Base-by-base conservation (phyloP, 768 basidiomycete genomes). In the Tulasnella sp. region DNA sequence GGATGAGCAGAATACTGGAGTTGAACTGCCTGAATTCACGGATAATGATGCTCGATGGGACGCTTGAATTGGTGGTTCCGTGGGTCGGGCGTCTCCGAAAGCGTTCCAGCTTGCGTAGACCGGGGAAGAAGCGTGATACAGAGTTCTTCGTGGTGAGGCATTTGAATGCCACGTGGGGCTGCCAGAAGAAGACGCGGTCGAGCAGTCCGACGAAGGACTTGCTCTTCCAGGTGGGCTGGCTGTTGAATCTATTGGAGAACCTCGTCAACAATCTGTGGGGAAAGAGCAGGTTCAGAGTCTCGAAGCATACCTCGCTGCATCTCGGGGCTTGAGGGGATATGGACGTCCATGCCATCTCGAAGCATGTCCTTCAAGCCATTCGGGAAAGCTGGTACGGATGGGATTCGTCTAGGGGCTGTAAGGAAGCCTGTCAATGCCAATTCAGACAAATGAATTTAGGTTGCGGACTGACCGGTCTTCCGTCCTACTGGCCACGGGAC, bases 341-440 rank as follows among this genome's bases (percentile, higher is more conserved):
- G 51, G 18, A 76, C 42, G 20, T 76, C 44, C 37, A 70, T 48
- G 44, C 69, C 77, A 32, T 77, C 77, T 16, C n/a, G 26, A 42
- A 73, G 42, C 35, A 77, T 70, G 44, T 72, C 77, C 71, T 77
- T 77, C 37, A 77, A 46, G 7, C 77, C 77, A 73, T 77, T 77
- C n/a, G 77, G 77, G 70, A 77, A 73, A 7, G 77, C 69, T 37
- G 77, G 70, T 0, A 73, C 35, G 18, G 77, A 71, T 32, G 77
- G 77, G 42, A 77, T 77, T 20, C 77, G 29, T 37, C 77, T 44
- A 40, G 77, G 77, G 42, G 77, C 77, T 77, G 71, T 29, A 15
- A 26, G 40, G 39, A 57, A 55, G 37, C 40, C 5, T 20, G 11
- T 57, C 46, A 61, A 77, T 77, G n/a, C 32, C 39, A 51, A 46